These are phyloP conservation scores for Entrophospora sp. DNA, from an alignment of 192 early-diverging fungal species.

Conservation along the genomic window DNA sequence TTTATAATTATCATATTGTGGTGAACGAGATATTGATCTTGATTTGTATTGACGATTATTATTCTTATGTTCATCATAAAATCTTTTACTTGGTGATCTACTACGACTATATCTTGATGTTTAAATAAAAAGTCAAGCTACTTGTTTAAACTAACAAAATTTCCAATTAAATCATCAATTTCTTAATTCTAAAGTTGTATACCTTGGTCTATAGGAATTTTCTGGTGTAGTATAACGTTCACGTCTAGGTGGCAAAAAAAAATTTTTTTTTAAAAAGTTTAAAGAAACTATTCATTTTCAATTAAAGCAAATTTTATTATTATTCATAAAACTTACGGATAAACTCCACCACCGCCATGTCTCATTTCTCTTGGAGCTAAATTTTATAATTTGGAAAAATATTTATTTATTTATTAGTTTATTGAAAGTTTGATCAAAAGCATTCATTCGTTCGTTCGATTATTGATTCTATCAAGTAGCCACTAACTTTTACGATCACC, in stretches of 20 bases:
- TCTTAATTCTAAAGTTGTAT: no score
- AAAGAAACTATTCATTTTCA: not conserved
- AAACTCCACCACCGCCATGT: conserved; percentile 11
- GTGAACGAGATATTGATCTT: no score
- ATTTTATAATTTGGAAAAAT: not conserved
- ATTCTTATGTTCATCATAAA: no score
- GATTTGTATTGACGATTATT: no score
- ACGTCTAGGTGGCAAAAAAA: not conserved
- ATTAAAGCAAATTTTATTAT: not conserved
- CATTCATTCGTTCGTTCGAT: no score
- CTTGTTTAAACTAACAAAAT: no score
- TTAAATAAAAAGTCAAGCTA: no score
- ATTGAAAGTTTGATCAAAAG: not conserved
- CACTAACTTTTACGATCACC: conserved; percentile 6
- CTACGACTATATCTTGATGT: no score
- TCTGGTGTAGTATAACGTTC: not conserved
- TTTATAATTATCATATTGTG: no score
- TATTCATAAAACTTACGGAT: not conserved
- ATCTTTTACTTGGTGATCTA: no score
- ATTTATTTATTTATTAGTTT: not conserved
- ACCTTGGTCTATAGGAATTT: conserved; percentile 14
- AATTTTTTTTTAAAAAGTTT: not conserved
- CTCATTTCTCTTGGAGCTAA: conserved; percentile 16
- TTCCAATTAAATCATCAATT: no score
- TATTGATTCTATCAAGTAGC: no score